Evolutionary conservation across 768 basidiomycete genomes (phyloP).

Genomic region (Termitomyces sp.): DNA sequence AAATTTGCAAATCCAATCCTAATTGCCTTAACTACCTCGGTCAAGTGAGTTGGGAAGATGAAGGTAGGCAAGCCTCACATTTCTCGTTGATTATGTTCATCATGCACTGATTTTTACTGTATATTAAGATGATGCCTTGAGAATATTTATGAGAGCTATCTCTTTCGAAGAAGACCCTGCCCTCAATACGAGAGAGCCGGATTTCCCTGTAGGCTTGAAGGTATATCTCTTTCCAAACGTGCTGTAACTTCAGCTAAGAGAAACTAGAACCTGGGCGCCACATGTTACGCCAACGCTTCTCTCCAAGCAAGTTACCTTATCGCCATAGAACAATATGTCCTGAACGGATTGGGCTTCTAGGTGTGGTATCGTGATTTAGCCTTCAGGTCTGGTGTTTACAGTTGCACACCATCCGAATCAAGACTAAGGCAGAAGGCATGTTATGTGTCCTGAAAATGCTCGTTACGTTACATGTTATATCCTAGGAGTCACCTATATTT

Average conservation of each 20-base stretch:
- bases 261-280: conserved; percentile 88
- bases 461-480: conserved; percentile 1
- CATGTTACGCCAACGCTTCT: conserved; percentile 95
- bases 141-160: conserved; percentile 46
- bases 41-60: conserved; percentile 75
- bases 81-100: background rate
- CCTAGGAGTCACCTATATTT: conserved; percentile 72
- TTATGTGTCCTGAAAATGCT: background rate
- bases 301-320: conserved; percentile 56
- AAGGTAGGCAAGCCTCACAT: conserved; percentile 37
- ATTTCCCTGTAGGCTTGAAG: conserved; percentile 72
- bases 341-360: conserved; percentile 30
- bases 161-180: conserved; percentile 55
- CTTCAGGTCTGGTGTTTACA: conserved; percentile 82
- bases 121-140: conserved; percentile 41
- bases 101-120: conserved; percentile 7
- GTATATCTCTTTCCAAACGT: conserved; percentile 29
- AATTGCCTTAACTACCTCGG: conserved; percentile 87
- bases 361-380: conserved; percentile 88
- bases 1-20: conserved; percentile 69
- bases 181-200: conserved; percentile 40
- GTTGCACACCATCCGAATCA: conserved; percentile 53
- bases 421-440: conserved; percentile 37
- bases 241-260: background rate
- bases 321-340: background rate